Base-by-base conservation (phyloP, 108 stramenopile genomes). In the Fragilariopsis cylindrus region DNA sequence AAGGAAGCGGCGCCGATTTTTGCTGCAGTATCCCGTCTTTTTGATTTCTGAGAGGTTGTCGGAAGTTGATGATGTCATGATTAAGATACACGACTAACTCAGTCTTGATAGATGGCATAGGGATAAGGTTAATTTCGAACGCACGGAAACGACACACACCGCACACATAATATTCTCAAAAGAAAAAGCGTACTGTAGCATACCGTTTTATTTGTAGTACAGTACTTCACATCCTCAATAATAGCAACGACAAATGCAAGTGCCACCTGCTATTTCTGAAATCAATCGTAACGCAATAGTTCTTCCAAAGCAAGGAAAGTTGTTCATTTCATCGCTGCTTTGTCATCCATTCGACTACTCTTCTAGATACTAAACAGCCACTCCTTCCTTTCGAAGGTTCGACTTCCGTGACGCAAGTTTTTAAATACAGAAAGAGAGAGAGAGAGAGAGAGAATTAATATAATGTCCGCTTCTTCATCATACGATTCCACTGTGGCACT, bases 401-500 rank as follows among this genome's bases (percentile, higher is more conserved):
- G 30, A 30, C 30, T 2, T 30, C 1, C 30, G 30, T 30, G 30
- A 30, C 30, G 30, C 30, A 30, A 30, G 30, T 30, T 30, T 30
- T 30, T 30, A 2, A 30, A 30, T 30, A 30, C 30, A 30, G 30
- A 30, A 30, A 30, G 30, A 30, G 30, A 30, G 30, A 30, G n/a
- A n/a, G n/a, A n/a, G 30, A 30, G 30, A 30, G 30, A 30, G 30
- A 30, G 30, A 30, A 30, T 30, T 30, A 30, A 30, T 30, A 30
- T 30, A 30, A 30, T 30, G 30, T 30, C 30, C 30, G 30, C 30
- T 30, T 30, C 70, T 15, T 15, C 47, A 15, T 69, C 75, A 41
- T 78, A 68, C 67, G 73, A 79, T 65, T 73, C 57, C n/a, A 12
- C 71, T 39, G 65, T 78, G 48, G 50, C 46, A 4, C 46, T 75